Evolutionary conservation across 192 early-diverging fungal genomes (phyloP), one percentile per base, ranked within the genome.

Genomic region (Martensiomyces pterosporus): DNA sequence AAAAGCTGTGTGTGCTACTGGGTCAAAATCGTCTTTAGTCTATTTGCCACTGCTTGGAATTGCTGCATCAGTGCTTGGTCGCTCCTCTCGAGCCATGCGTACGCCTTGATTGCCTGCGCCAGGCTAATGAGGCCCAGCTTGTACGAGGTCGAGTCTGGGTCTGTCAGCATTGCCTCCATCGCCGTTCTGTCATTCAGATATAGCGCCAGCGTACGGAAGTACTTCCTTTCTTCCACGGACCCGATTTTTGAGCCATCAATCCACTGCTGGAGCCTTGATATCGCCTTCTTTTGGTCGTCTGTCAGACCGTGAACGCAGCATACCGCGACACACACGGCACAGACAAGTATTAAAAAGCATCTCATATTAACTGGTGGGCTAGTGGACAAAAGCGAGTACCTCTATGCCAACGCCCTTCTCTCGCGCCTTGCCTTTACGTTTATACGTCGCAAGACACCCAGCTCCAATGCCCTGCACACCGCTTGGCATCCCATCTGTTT

Each of bases 101-200:
- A 63, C 1, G 55, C 18, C 55, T 70, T 70, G 29, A 63, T 36
- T 2, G 67, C 60, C 55, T 70, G 60, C 12, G 60, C 56, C 10
- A 70, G 55, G 39, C 67, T 70, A 18, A 59, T 63, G n/a, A 62
- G 49, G 3, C 59, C 67, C 0, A 49, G 59, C 52, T 63, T 62
- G 49, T 70, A 63, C 2, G 55, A 29, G 6, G 47, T 34, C 7
- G 67, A 70, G 22, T 63, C 52, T 2, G 60, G 55, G 24, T 70
- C 59, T 2, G 59, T 70, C 40, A 63, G 43, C 37, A 58, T 39
- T 19, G 67, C 60, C 40, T 59, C 67, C 42, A 69, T 35, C 12
- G 67, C 59, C 12, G 59, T 69, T 15, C 67, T 37, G 47, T 69
- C 67, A 26, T 69, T 69, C 12, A 69, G 42, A 14, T 46, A 50